A percentile compares a stretch with the other conserved stretches of the same genome.
phyloP scores from a whole-genome alignment of 2,329 filamentous ascomycete species.

The Scolecobasidium constrictum region DNA sequence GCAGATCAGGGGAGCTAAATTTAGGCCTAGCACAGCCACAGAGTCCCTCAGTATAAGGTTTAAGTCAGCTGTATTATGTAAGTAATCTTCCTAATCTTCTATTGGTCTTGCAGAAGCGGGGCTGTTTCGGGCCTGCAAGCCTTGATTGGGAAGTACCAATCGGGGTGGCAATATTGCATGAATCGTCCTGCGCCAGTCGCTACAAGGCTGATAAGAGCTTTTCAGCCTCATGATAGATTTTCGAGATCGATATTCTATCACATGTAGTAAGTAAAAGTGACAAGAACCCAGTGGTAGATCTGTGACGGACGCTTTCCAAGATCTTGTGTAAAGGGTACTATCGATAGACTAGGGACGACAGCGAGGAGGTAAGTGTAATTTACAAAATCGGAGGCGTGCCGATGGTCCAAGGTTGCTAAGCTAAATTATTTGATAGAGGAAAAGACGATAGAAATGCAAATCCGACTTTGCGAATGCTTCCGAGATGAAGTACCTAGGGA shows the following conservation, averaged over 20 bases:
- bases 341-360: no score
- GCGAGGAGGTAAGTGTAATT: neutral
- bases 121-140: neutral
- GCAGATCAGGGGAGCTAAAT: no score
- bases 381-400: neutral
- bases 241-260: no score
- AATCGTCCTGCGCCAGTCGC: neutral
- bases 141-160: slow-evolving; percentile 1
- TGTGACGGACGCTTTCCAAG: no score
- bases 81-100: neutral
- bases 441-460: slow-evolving; percentile 1
- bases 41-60: neutral
- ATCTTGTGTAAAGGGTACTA: no score
- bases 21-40: neutral
- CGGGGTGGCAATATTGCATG: neutral
- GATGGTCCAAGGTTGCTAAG: neutral
- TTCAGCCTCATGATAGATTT: neutral
- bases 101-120: neutral
- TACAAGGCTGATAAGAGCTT: neutral
- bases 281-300: no score
- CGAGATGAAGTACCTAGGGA: neutral
- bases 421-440: neutral
- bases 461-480: neutral
- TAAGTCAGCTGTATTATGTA: neutral
- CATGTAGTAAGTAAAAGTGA: no score